Percentiles rank a stretch among this genome's conserved stretches.
phyloP scores from a whole-genome alignment of 345 rosid genomes.

The Pistacia integerrima region DNA sequence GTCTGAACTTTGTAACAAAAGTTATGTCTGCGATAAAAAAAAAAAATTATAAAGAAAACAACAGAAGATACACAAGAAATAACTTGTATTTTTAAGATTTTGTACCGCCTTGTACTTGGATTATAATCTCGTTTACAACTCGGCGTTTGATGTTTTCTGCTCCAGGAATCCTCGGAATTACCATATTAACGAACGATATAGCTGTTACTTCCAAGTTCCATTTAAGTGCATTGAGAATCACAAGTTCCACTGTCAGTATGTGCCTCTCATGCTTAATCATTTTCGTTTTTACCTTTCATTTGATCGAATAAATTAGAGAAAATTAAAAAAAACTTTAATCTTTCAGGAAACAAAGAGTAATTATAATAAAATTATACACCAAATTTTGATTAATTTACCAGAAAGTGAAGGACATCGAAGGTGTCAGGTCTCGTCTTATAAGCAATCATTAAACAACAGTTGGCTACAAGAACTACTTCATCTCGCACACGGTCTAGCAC shows the following conservation, averaged over 20 bases:
- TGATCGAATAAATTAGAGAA: not conserved
- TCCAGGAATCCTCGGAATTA: not conserved
- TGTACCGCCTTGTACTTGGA: not conserved
- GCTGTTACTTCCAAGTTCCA: constrained; percentile 1
- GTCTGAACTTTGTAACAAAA: too few relatives aligned
- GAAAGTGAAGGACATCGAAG: not conserved
- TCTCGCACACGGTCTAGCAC: not conserved
- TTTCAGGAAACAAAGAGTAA: too few relatives aligned
- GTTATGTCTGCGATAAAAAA: too few relatives aligned
- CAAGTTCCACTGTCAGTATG: not conserved
- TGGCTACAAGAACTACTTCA: not conserved
- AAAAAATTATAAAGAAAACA: not conserved
- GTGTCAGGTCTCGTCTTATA: not conserved
- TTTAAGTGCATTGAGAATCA: constrained; percentile 2
- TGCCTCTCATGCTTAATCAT: too few relatives aligned
- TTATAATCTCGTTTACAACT: not conserved
- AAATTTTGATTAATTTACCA: constrained; percentile 1
- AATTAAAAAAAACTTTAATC: too few relatives aligned
- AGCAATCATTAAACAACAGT: not conserved
- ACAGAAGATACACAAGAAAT: not conserved
- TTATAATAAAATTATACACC: too few relatives aligned
- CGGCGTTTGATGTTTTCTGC: not conserved
- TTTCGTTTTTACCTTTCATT: not conserved
- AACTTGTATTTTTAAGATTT: not conserved
- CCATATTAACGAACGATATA: not conserved